Conservation (phyloP, 2,329 filamentous ascomycete genomes). For the Cladosporium halotolerans region DNA sequence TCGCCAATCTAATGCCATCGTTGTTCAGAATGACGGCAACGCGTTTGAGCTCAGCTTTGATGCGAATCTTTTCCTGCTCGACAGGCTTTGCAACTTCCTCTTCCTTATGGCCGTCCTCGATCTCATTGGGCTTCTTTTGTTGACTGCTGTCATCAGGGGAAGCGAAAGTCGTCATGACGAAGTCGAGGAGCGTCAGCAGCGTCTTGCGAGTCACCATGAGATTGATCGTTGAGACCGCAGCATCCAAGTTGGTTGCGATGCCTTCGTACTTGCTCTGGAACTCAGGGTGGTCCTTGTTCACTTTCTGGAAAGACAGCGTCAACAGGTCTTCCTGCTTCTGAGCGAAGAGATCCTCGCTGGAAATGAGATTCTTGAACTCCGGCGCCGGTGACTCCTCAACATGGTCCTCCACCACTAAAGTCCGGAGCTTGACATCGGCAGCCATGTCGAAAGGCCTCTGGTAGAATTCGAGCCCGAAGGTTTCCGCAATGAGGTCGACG, state of each 20-base stretch:
- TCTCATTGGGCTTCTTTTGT: conserved; percentile 18
- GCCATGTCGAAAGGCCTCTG: conserved; percentile 87
- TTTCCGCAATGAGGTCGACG: conserved; percentile 84
- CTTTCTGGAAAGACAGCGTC: conserved; percentile 79
- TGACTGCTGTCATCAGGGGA: conserved; percentile 14
- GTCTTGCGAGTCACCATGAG: conserved; percentile 90
- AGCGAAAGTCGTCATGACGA: conserved; percentile 87
- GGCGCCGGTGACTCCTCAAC: conserved; percentile 77
- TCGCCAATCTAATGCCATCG: conserved; percentile 90
- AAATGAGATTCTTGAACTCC: conserved; percentile 97
- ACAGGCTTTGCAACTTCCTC: conserved; percentile 29
- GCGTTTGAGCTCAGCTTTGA: conserved; percentile 89
- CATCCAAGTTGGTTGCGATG: conserved; percentile 86
- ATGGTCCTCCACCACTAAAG: conserved; percentile 86
- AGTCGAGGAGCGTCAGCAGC: conserved; percentile 84
- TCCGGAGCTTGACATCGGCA: conserved; percentile 81
- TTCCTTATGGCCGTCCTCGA: conserved; percentile 26
- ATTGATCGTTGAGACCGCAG: conserved; percentile 91
- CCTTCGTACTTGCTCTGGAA: conserved; percentile 89
- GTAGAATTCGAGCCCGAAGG: conserved; percentile 82
- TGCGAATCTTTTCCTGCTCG: conserved; percentile 71
- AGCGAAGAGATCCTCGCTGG: conserved; percentile 67
- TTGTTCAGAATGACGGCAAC: conserved; percentile 95
- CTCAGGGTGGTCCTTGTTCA: conserved; percentile 86
- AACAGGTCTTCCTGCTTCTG: conserved; percentile 76